phyloP scores from a whole-genome alignment of 495 filamentous ascomycete species.

The Rusavskia elegans region DNA sequence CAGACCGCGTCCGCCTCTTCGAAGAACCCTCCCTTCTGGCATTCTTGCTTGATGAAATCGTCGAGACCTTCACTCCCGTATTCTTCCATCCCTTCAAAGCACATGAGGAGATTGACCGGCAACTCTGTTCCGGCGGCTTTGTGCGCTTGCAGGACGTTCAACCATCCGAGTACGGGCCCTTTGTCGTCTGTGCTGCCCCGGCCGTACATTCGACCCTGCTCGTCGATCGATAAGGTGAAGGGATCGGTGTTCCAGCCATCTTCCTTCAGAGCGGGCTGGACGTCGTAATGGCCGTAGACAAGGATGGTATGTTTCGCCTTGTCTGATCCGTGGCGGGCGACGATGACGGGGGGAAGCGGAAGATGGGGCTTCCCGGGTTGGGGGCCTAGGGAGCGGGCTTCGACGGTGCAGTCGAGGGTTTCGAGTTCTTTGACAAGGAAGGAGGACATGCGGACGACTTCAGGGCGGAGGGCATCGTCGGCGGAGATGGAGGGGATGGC shows the following conservation, averaged over 20 bases:
- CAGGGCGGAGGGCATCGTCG: slow-evolving; percentile 68
- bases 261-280: slow-evolving; percentile 82
- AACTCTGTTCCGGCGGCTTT: slow-evolving; percentile 84
- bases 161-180: slow-evolving; percentile 92
- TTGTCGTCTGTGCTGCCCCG: slow-evolving; percentile 97
- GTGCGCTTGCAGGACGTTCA: slow-evolving; percentile 96
- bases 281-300: slow-evolving; percentile 98
- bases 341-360: slow-evolving; percentile 79
- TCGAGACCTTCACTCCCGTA: slow-evolving; percentile 95
- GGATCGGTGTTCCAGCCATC: slow-evolving; percentile 97
- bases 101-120: slow-evolving; percentile 97
- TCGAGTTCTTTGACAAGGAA: slow-evolving; percentile 74
- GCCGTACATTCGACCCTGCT: slow-evolving; percentile 86
- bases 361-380: slow-evolving; percentile 82
- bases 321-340: slow-evolving; percentile 83
- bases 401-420: slow-evolving; percentile 68
- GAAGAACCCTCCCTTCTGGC: slow-evolving; percentile 61
- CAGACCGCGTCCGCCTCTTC: slow-evolving; percentile 90
- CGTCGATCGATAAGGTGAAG: slow-evolving; percentile 75
- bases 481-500: slow-evolving; percentile 93
- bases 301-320: slow-evolving; percentile 85
- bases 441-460: slow-evolving; percentile 89
- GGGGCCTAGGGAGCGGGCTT: slow-evolving; percentile 70
- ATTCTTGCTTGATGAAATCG: slow-evolving; percentile 79
- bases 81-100: slow-evolving; percentile 99